phyloP scores from a whole-genome alignment of 106 monocot species.

The Gastrodia elata region DNA sequence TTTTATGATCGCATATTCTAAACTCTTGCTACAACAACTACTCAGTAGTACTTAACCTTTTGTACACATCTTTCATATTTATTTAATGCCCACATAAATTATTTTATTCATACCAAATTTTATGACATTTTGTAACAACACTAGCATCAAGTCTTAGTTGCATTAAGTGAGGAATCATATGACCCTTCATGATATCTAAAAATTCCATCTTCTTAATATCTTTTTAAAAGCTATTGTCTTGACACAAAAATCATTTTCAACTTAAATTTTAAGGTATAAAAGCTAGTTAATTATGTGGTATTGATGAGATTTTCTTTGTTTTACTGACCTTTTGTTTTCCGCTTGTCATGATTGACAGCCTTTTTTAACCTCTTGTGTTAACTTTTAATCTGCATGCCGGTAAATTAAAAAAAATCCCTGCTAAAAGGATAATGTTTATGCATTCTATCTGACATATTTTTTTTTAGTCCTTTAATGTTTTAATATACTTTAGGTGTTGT shows the following conservation, averaged over 20 bases:
- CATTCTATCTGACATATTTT: neutral
- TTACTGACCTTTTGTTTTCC: neutral
- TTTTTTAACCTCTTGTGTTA: neutral
- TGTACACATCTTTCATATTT: too few species aligned
- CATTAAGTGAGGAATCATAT: too few species aligned
- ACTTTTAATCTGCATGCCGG: neutral
- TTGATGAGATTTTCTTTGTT: neutral
- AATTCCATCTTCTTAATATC: too few species aligned
- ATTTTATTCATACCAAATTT: too few species aligned
- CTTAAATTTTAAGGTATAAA: neutral
- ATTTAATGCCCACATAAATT: too few species aligned
- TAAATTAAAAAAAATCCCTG: neutral
- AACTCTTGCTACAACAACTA: too few species aligned
- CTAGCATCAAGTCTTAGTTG: too few species aligned
- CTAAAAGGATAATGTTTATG: neutral
- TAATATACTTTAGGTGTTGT: neutral
- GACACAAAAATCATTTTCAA: neutral
- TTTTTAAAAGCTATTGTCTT: neutral
- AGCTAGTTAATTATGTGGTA: neutral
- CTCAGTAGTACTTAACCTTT: too few species aligned
- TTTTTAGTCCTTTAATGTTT: neutral
- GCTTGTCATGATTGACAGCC: neutral
- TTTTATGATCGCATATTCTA: too few species aligned
- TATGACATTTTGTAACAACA: too few species aligned
- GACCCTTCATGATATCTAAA: too few species aligned